Conservation (phyloP, 1,284 basidiomycete species). For the Pisolithus thermaeus region DNA sequence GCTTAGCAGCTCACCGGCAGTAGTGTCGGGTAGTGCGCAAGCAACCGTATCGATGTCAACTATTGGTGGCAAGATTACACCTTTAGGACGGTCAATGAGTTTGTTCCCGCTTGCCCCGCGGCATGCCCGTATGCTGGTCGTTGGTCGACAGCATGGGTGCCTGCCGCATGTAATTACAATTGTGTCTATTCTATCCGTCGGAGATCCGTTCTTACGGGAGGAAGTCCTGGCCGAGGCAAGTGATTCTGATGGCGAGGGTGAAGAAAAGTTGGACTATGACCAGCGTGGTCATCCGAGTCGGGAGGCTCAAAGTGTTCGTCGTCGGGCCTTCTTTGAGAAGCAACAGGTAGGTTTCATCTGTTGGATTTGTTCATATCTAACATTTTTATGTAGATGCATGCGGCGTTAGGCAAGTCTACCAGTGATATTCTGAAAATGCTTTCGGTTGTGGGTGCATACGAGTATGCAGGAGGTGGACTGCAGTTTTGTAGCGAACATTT, state of each 20-base stretch:
- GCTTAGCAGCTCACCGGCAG: constrained; percentile 42
- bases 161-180: constrained; percentile 89
- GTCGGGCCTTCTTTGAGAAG: constrained; percentile 75
- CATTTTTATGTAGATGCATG: constrained; percentile 51
- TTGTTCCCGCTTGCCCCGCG: constrained; percentile 91
- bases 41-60: constrained; percentile 14
- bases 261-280: constrained; percentile 48
- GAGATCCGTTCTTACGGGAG: constrained; percentile 93
- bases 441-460: constrained; percentile 94
- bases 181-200: constrained; percentile 90
- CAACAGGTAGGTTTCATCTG: constrained; percentile 56
- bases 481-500: constrained; percentile 89
- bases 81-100: constrained; percentile 87
- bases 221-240: constrained; percentile 51
- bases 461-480: constrained; percentile 77
- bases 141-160: constrained; percentile 88
- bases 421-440: constrained; percentile 90
- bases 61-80: constrained; percentile 69
- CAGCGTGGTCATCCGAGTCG: constrained; percentile 56
- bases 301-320: constrained; percentile 58
- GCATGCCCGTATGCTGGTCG: constrained; percentile 92
- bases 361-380: constrained; percentile 8
- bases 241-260: constrained; percentile 40
- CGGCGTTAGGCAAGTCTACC: constrained; percentile 74
- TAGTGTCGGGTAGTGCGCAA: constrained; percentile 17